A percentile compares a stretch with the other conserved stretches of the same genome.
phyloP scores from a whole-genome alignment of 805 yeast species.

The Candida nanaspora region DNA sequence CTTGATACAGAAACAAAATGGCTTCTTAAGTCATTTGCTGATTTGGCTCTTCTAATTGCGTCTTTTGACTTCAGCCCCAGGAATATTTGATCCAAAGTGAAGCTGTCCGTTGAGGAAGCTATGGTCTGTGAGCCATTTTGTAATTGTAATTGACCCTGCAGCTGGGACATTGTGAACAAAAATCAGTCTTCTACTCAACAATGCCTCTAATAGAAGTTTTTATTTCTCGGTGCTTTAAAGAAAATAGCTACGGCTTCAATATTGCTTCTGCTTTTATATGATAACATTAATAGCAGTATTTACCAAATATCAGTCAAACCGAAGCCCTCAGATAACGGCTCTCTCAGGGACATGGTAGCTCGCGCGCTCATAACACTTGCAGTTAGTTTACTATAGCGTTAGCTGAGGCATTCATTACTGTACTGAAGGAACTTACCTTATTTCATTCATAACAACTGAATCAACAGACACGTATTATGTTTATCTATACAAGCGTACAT shows the following conservation, averaged over 20 bases:
- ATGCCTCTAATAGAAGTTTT: too few species aligned
- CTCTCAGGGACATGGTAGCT: background rate
- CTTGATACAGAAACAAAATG: constrained; percentile 69
- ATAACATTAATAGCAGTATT: too few species aligned
- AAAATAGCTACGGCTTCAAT: too few species aligned
- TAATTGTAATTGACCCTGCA: constrained; percentile 6
- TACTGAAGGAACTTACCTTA: too few species aligned
- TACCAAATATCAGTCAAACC: background rate
- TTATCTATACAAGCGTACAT: background rate
- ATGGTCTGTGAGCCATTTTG: constrained; percentile 1
- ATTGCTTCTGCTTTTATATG: too few species aligned
- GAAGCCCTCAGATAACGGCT: background rate
- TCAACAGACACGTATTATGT: background rate
- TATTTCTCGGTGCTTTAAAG: too few species aligned
- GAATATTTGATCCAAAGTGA: constrained; percentile 46
- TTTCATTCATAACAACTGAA: too few species aligned
- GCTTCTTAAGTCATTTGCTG: constrained; percentile 65
- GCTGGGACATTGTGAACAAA: constrained; percentile 6
- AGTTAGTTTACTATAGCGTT: background rate
- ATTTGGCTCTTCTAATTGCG: constrained; percentile 38
- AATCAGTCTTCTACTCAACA: too few species aligned
- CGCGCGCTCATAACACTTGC: background rate
- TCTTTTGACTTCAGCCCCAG: constrained; percentile 38
- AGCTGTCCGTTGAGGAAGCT: constrained; percentile 28
- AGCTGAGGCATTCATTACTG: too few species aligned